phyloP scores from a whole-genome alignment of 2,329 filamentous ascomycete genomes.

The Aureobasidium sp. region DNA sequence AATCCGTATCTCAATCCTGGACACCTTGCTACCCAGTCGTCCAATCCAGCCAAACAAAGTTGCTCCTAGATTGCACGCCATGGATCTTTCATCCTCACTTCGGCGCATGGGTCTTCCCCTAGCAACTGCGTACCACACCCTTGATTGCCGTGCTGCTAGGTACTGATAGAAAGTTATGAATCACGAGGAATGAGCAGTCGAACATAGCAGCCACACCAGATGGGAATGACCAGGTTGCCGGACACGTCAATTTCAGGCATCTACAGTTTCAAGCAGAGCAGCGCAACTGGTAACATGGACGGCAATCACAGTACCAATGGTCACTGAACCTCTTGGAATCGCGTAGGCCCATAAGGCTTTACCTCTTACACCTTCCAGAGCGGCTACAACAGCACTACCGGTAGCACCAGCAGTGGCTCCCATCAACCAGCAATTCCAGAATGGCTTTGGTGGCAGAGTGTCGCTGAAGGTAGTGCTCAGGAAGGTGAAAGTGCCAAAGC shows the following conservation, averaged over 20 bases:
- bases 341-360: conserved; percentile 8
- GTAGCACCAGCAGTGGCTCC: conserved; percentile 23
- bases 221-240: not conserved
- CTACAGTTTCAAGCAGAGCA: not conserved
- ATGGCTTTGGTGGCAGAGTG: conserved; percentile 20
- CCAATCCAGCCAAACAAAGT: too few species aligned
- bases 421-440: conserved; percentile 25
- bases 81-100: too few species aligned
- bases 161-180: too few species aligned
- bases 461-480: conserved; percentile 22
- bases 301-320: conserved; percentile 25
- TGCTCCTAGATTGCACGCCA: too few species aligned
- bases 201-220: too few species aligned
- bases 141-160: too few species aligned
- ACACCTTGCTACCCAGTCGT: too few species aligned
- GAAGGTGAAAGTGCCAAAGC: conserved; percentile 25
- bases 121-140: too few species aligned
- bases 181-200: too few species aligned
- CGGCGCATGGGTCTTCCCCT: too few species aligned
- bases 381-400: conserved; percentile 23
- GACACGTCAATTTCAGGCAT: not conserved
- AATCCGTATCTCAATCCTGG: too few species aligned
- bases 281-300: conserved; percentile 25
- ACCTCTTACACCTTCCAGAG: conserved; percentile 21
- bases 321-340: conserved; percentile 20